Evolutionary conservation across 1,284 basidiomycete genomes (phyloP).

Genomic region (Psilocybe mexicana): DNA sequence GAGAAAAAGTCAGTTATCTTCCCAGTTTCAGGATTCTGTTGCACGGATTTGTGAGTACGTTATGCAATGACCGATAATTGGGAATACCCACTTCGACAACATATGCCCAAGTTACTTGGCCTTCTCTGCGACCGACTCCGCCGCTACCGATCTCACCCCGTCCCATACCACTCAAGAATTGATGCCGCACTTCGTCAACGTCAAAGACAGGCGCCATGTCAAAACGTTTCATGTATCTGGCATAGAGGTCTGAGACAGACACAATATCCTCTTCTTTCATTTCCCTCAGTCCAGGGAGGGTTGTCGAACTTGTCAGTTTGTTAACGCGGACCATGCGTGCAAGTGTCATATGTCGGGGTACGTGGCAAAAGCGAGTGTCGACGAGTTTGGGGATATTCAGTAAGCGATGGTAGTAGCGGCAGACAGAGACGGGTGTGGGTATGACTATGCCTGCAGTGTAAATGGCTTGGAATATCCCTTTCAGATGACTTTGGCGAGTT

Average conservation of each 20-base stretch:
- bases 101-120: constrained; percentile 95
- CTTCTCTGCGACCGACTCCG: constrained; percentile 53
- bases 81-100: constrained; percentile 83
- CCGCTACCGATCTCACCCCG: constrained; percentile 52
- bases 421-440: constrained; percentile 87
- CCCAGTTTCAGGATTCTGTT: constrained; percentile 77
- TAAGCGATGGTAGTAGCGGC: constrained; percentile 92
- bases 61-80: not conserved
- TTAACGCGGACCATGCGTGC: constrained; percentile 82
- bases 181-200: constrained; percentile 84
- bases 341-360: constrained; percentile 83
- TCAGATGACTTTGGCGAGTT: constrained; percentile 89
- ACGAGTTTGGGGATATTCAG: constrained; percentile 93
- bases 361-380: constrained; percentile 88
- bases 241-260: constrained; percentile 74
- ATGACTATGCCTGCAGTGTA: constrained; percentile 93
- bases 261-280: constrained; percentile 83
- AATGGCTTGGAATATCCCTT: constrained; percentile 94
- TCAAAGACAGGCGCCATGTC: constrained; percentile 81
- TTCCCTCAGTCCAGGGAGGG: constrained; percentile 74
- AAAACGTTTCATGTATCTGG: constrained; percentile 84
- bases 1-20: constrained; percentile 95
- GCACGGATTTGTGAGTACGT: not conserved
- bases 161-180: constrained; percentile 86
- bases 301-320: constrained; percentile 60